Evolutionary conservation across 192 early-diverging fungal genomes (phyloP), one percentile per base, ranked within the genome.

Genomic region (Backusella parvicylindrica): DNA sequence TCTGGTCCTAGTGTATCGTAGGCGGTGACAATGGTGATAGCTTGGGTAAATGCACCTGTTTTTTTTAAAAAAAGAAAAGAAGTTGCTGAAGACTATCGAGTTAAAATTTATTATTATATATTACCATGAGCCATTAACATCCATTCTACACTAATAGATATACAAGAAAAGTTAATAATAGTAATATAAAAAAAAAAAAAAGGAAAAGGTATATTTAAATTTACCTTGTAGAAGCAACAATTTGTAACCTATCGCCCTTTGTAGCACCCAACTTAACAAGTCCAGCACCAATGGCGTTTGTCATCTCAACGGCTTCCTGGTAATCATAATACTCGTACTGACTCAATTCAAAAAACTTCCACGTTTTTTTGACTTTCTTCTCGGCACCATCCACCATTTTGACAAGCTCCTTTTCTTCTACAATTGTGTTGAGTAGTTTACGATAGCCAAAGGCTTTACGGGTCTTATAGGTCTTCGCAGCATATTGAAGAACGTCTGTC

Each of bases 1-100:
- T 92, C 91, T 47, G 90, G 89, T 41, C 95, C 96, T 66, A 97
- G 87, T 16, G 95, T 95, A 60, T 92, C 91, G 73, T 92, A 93
- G n/a, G 95, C 93, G 15, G 96, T 97, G 13, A 93, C 90, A 73
- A 97, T 92, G 64, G 90, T 85, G 70, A 94, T 72, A 33, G 66
- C 83, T 84, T 95, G 93, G 30, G 91, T 87, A 71, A 89, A 95
- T 81, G 78, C 81, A 63, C 79, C 53, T 60, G 26, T 28, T 60
- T 9, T 41, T 41, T n/a, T n/a, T n/a, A 47, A n/a, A 47, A 35
- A 35, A 6, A 35, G 6, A 35, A 6, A 35, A 0, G 5, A 47
- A 47, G 6, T 15, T n/a, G 43, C 6, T 6, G n/a, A 18, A 41
- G 13, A 41, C 40, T 15, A 41, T 41, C 40, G 13, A 16, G 40